These are phyloP conservation scores for Debaryomycetaceae sp. DNA, from an alignment of 1,139 yeast species.

Conservation along the genomic window DNA sequence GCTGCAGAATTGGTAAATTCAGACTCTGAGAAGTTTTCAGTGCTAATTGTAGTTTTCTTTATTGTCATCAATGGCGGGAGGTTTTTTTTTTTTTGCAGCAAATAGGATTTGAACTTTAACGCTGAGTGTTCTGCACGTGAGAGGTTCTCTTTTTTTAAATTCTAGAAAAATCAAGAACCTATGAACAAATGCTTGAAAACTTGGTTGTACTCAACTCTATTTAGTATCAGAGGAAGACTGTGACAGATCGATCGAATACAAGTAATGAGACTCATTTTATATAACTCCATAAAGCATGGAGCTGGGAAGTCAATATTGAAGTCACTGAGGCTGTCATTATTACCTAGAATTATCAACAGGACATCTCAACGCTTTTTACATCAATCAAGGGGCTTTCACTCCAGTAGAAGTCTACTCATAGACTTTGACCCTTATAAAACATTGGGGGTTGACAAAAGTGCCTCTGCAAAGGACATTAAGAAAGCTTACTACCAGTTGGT, in stretches of 20 bases:
- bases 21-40: too few relatives aligned
- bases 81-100: background rate
- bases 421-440: slow-evolving; percentile 77
- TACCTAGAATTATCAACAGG: background rate
- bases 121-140: background rate
- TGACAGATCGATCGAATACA: background rate
- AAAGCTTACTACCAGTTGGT: slow-evolving; percentile 93
- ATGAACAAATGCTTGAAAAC: background rate
- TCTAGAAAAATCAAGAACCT: slow-evolving; percentile 3
- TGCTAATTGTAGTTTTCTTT: too few relatives aligned
- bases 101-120: background rate
- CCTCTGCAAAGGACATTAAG: slow-evolving; percentile 82
- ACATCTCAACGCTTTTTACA: background rate
- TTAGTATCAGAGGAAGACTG: background rate
- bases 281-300: slow-evolving; percentile 3
- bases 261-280: slow-evolving; percentile 4
- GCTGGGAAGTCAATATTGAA: slow-evolving; percentile 4
- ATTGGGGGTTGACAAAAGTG: slow-evolving; percentile 70
- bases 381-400: slow-evolving; percentile 23
- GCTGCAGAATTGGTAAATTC: too few relatives aligned
- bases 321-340: slow-evolving; percentile 1
- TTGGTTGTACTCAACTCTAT: background rate
- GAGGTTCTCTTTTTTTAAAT: background rate
- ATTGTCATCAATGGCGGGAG: background rate
- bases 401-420: slow-evolving; percentile 17